Percentiles rank a stretch among this genome's conserved stretches.
Conservation (phyloP, 345 rosid species). For the Eucalyptus rudis region DNA sequence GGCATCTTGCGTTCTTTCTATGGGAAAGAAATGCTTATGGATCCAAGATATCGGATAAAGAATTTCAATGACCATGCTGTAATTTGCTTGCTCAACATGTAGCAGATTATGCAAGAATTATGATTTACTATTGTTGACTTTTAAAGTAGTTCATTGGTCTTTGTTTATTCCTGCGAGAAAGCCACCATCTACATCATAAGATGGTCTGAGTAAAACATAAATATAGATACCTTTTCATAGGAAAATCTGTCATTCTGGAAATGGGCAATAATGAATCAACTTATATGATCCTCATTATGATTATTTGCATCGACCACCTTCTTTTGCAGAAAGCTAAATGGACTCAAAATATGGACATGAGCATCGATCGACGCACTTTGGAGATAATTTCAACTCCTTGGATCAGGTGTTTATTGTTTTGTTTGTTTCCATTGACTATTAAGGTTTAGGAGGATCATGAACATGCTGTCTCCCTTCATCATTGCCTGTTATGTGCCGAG, state of each 20-base stretch:
- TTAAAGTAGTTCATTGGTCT: background rate
- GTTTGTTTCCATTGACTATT: background rate
- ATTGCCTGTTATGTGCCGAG: background rate
- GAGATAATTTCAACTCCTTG: constrained; percentile 56
- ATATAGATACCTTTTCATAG: background rate
- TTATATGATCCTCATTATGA: constrained; percentile 2
- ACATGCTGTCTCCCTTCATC: background rate
- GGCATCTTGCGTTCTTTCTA: background rate
- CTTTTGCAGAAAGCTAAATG: constrained; percentile 19
- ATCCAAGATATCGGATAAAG: background rate
- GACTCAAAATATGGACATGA: background rate
- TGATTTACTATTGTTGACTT: background rate
- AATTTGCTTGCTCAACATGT: background rate
- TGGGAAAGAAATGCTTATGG: background rate
- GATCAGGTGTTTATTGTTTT: constrained; percentile 43
- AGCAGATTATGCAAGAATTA: background rate
- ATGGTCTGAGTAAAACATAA: background rate
- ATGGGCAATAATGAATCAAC: constrained; percentile 25
- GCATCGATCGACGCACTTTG: constrained; percentile 22
- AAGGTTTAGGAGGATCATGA: background rate
- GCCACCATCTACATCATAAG: background rate
- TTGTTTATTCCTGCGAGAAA: background rate
- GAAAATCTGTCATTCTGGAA: background rate
- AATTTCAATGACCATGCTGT: background rate
- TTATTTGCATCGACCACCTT: constrained; percentile 2